Percentiles rank a stretch among this genome's conserved stretches.
Evolutionary conservation across 257 asterid genomes (phyloP).

Genomic region (Ilex asprella): DNA sequence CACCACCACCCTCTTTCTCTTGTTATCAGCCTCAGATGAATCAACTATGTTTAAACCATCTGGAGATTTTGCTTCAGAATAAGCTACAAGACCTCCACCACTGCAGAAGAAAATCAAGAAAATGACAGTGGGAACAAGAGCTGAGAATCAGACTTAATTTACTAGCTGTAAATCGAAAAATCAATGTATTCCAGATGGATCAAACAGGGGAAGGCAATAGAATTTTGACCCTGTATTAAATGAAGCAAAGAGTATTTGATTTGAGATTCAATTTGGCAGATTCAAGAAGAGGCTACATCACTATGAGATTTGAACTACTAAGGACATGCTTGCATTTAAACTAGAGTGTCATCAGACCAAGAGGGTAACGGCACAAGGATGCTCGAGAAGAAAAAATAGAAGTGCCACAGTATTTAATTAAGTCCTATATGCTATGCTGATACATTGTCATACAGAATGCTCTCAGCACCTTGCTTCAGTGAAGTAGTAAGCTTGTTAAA

Average conservation of each 20-base stretch:
- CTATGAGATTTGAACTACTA: no score
- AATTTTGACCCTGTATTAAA: not conserved
- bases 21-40: constrained; percentile 31
- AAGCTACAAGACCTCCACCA: constrained; percentile 81
- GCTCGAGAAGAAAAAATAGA: no score
- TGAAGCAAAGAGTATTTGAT: not conserved
- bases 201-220: not conserved
- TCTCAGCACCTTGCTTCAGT: no score
- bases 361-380: no score
- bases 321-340: no score
- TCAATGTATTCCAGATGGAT: not conserved
- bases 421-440: no score
- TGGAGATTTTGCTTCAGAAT: constrained; percentile 56
- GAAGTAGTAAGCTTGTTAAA: no score
- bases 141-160: not conserved
- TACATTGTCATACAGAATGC: not conserved
- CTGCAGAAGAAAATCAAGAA: constrained; percentile 27
- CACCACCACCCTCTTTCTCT: constrained; percentile 78
- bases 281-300: not conserved
- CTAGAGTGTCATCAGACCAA: no score
- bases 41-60: constrained; percentile 25
- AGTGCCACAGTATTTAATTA: no score
- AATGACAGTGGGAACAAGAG: not conserved
- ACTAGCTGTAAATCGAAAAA: not conserved
- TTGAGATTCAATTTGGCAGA: not conserved